Evolutionary conservation across 2,329 filamentous ascomycete species (phyloP).

Genomic region (Pyrenophora seminiperda): DNA sequence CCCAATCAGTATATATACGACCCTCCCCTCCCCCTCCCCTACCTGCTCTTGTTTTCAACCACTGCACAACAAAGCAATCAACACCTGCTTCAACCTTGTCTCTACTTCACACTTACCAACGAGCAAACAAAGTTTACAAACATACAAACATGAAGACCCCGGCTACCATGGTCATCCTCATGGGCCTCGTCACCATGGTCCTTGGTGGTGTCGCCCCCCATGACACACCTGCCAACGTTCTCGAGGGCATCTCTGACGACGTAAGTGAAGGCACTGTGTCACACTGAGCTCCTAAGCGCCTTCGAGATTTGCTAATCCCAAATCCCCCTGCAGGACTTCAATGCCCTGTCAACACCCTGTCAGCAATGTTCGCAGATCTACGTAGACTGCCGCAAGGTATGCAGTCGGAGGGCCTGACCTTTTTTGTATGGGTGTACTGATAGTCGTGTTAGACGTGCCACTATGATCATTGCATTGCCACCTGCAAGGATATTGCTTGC

Average conservation of each 20-base stretch:
- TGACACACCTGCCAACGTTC: neutral
- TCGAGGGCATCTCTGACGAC: neutral
- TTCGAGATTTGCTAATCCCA: neutral
- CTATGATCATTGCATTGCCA: neutral
- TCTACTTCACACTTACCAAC: neutral
- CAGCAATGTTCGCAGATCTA: neutral
- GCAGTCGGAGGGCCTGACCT: neutral
- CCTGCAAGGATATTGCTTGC: neutral
- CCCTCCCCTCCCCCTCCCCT: too few species aligned
- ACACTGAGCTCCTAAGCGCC: too few species aligned
- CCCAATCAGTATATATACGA: too few species aligned
- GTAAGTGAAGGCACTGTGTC: neutral
- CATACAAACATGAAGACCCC: neutral
- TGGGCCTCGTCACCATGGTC: neutral
- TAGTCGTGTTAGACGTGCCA: too few species aligned
- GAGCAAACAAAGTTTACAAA: neutral
- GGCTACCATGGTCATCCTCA: neutral
- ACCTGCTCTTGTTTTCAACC: neutral
- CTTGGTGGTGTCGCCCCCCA: neutral
- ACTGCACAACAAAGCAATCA: neutral
- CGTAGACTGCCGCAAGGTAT: neutral
- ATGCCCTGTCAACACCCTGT: neutral
- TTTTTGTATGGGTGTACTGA: too few species aligned
- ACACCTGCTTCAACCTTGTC: too few species aligned
- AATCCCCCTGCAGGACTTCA: neutral